Base-by-base conservation (phyloP, 352 stramenopile species). In the Pythium apleroticum region DNA sequence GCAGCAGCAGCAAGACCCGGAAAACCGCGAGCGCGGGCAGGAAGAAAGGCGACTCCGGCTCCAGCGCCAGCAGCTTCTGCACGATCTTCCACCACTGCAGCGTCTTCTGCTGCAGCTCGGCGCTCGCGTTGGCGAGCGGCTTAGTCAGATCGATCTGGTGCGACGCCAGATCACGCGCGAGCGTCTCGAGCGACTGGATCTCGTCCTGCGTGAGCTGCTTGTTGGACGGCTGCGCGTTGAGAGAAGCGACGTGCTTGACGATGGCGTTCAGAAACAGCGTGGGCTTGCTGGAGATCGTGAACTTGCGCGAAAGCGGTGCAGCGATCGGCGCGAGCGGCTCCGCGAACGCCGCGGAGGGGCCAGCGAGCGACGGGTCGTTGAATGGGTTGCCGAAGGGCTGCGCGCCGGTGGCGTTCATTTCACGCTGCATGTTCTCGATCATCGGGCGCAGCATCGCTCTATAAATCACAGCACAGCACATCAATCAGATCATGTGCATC, bases 341-440 rank as follows among this genome's bases (percentile, higher is more conserved):
- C n/a, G 27, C n/a, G 22, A 63, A 28, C 28, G 65, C 17, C 31
- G 52, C 19, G 22, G 58, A 28, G 9, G 70, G 14, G 25, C 50
- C 69, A 0, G 71, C 69, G 31, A 73, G 77, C 6, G 78, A 75
- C 14, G 78, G 63, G 59, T 92, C 80, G 43, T 89, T 91, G 68
- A 91, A 91, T 8, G 82, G 82, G 52, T 88, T 89, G 0, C 77
- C 77, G 50, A 91, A 90, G 11, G 81, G 74, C 55, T 89, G 73
- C 12, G 76, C 66, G 25, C 72, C 80, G 0, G 63, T 76, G 2
- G 71, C 73, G 27, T 82, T 76, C 85, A 93, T 93, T 54, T 90
- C 73, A 31, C 76, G 76, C 72, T 94, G 86, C 80, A 94, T 90
- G 65, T 89, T 90, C 59, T 94, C 85, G 28, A 94, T 61, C 83